These are phyloP conservation scores for Pleurotus tuber-regium DNA, from an alignment of 768 basidiomycete species.

Conservation along the genomic window DNA sequence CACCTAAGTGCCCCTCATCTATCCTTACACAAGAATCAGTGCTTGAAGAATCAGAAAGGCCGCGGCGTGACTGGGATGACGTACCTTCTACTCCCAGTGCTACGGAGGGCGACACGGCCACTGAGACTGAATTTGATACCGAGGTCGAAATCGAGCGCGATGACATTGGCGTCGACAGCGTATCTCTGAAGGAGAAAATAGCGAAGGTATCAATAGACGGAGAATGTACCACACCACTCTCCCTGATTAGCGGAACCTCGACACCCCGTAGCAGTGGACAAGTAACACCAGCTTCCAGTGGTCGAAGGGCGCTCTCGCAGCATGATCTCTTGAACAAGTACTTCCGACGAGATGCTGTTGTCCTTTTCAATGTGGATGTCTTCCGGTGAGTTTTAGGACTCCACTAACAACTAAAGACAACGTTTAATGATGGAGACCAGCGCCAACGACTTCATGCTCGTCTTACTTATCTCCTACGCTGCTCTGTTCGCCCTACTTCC, in stretches of 20 bases:
- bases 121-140: slow-evolving; percentile 67
- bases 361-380: slow-evolving; percentile 79
- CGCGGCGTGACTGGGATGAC: slow-evolving; percentile 25
- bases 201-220: slow-evolving; percentile 1
- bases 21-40: slow-evolving; percentile 12
- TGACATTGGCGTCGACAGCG: background rate
- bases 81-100: slow-evolving; percentile 53
- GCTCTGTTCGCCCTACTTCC: slow-evolving; percentile 59
- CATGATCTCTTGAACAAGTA: slow-evolving; percentile 90
- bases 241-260: background rate
- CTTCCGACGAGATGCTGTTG: slow-evolving; percentile 84
- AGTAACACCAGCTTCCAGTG: background rate
- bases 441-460: slow-evolving; percentile 80
- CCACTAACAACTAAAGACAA: too few species aligned
- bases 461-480: slow-evolving; percentile 72
- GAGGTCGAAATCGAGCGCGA: slow-evolving; percentile 50
- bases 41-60: slow-evolving; percentile 17
- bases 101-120: slow-evolving; percentile 73
- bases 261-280: background rate
- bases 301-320: slow-evolving; percentile 46
- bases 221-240: background rate
- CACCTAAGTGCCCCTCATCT: slow-evolving; percentile 17
- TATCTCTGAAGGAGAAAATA: background rate
- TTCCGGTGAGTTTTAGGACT: slow-evolving; percentile 68
- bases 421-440: too few species aligned